Conservation (phyloP, 129 eudicot genomes). For the Artemisia tridentata region DNA sequence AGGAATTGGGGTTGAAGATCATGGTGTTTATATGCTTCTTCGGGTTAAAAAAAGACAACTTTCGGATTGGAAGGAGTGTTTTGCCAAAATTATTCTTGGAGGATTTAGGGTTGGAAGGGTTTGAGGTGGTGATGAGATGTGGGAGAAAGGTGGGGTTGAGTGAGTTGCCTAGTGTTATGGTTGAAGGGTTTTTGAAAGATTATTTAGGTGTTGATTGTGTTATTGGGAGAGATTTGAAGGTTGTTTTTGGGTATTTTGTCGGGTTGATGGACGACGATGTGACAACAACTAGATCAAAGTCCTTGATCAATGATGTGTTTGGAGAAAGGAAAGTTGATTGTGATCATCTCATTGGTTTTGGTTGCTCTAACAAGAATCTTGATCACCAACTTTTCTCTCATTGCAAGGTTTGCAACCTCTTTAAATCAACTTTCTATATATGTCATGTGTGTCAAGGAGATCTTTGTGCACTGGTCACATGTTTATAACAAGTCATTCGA, state of each 20-base stretch:
- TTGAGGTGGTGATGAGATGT: conserved; percentile 40
- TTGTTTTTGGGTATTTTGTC: conserved; percentile 42
- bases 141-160: conserved; percentile 41
- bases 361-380: conserved; percentile 24
- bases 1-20: conserved; percentile 35
- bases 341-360: conserved; percentile 41
- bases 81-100: conserved; percentile 62
- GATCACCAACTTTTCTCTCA: conserved; percentile 34
- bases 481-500: neutral
- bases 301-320: conserved; percentile 22
- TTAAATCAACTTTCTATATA: neutral
- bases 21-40: conserved; percentile 58
- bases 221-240: conserved; percentile 52
- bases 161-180: conserved; percentile 59
- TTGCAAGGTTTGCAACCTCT: conserved; percentile 41
- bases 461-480: neutral
- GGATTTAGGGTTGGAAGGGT: conserved; percentile 47
- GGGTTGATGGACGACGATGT: conserved; percentile 47
- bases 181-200: conserved; percentile 51
- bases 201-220: conserved; percentile 51
- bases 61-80: conserved; percentile 43
- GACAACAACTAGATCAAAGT: conserved; percentile 9
- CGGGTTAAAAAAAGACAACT: conserved; percentile 41
- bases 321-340: conserved; percentile 26
- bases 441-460: neutral